Conservation (phyloP, 1,284 basidiomycete genomes). For the Apiotrichum sp. region DNA sequence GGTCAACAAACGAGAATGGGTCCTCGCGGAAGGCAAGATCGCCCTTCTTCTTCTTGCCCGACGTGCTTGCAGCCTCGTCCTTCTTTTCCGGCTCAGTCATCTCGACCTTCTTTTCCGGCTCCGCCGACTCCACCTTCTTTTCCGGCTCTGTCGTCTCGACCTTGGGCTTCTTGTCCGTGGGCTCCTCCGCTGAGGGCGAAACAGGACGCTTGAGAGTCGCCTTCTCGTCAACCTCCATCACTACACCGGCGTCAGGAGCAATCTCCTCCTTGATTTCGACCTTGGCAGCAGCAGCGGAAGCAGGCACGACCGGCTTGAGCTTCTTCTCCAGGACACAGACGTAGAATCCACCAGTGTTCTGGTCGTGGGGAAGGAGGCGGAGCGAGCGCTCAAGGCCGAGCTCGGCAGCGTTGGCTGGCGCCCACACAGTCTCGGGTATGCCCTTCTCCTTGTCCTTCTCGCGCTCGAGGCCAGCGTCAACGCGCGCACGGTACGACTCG, state of each 20-base stretch:
- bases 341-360: slow-evolving; percentile 97
- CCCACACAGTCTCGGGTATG: slow-evolving; percentile 70
- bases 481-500: slow-evolving; percentile 27
- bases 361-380: slow-evolving; percentile 87
- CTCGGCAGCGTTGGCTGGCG: slow-evolving; percentile 59
- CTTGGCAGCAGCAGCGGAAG: neutral
- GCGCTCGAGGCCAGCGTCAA: slow-evolving; percentile 25
- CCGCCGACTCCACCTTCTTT: no score
- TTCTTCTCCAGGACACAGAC: slow-evolving; percentile 74
- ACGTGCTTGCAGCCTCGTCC: slow-evolving; percentile 1
- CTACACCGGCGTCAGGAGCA: slow-evolving; percentile 9
- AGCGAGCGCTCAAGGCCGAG: slow-evolving; percentile 66
- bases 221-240: slow-evolving; percentile 21
- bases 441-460: slow-evolving; percentile 46
- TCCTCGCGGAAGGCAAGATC: slow-evolving; percentile 72
- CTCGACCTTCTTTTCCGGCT: no score
- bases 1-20: slow-evolving; percentile 74
- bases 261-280: slow-evolving; percentile 9
- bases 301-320: slow-evolving; percentile 2
- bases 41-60: slow-evolving; percentile 42
- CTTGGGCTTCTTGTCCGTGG: slow-evolving; percentile 21
- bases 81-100: no score
- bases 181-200: slow-evolving; percentile 22
- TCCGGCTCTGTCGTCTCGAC: neutral
- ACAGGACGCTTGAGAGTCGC: slow-evolving; percentile 21